Base-by-base conservation (phyloP, 1,284 basidiomycete species). In the Ustilago sp. region DNA sequence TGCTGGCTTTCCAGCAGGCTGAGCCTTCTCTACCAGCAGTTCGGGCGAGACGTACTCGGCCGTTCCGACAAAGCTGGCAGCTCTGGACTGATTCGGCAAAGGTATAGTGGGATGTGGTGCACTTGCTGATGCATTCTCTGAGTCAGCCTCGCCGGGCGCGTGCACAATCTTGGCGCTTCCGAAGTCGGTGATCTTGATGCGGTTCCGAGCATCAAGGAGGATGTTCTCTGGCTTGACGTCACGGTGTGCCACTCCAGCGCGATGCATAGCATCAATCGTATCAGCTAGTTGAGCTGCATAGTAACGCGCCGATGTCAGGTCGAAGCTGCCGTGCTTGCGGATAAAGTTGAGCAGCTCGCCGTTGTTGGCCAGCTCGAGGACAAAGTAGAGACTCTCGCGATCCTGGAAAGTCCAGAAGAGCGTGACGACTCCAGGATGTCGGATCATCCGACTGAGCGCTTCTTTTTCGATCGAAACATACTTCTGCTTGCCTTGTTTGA, bases 31-130 rank as follows among this genome's bases (percentile, higher is more conserved):
- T 64, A 90, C 82, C 23, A 99, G 88, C 11, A 99, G 89, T 87
- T 99, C 96, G 0, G 96, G 96, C 11, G 93, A 92, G 67, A 98
- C 93, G 84, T 98, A 99, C 81, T 98, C 94, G 0, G 96, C 94
- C 1, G 95, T 97, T 11, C 96, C 96, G 28, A 99, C 97, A 87
- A 97, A 99, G 0, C 94, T 94, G 74, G 90, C 91, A 12, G 92
- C 89, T 31, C 74, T 38, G 5, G 53, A 38, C 48, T 39, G 48
- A 5, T 12, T 28, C 41, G 57, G 34, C 4, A 63, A 31, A 5
- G 59, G 35, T 28, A 19, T 31, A 23, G 36, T 43, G 8, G 36
- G 9, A 5, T 17, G 28, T 19, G 8, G 48, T 4, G 48, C 23
- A 32, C 12, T 32, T 2, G 31, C 12, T 4, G 45, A 12, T 8